These are phyloP conservation scores for Kodamaea kakaduensis DNA, from an alignment of 805 yeast species.

Conservation along the genomic window DNA sequence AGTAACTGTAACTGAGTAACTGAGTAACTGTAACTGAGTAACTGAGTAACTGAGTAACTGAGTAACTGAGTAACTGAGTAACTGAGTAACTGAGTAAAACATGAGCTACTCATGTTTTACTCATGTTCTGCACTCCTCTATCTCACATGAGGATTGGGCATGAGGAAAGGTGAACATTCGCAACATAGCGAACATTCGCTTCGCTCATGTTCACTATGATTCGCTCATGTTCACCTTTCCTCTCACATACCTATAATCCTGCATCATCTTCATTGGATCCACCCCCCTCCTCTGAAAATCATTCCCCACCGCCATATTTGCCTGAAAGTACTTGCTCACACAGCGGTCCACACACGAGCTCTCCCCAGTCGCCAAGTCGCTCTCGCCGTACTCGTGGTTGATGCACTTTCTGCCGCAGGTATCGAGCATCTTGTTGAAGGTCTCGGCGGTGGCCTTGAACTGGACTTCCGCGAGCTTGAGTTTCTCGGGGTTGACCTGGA, in stretches of 20 bases:
- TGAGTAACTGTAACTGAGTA: too few species aligned
- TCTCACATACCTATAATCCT: slow-evolving; percentile 33
- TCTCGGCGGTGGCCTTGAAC: slow-evolving; percentile 52
- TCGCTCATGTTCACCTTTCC: slow-evolving; percentile 1
- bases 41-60: too few species aligned
- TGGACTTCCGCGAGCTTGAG: slow-evolving; percentile 64
- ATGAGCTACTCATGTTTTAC: too few species aligned
- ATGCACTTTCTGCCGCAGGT: slow-evolving; percentile 76
- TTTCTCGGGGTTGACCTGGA: slow-evolving; percentile 56
- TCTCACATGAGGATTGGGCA: too few species aligned
- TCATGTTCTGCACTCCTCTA: too few species aligned
- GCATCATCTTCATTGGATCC: slow-evolving; percentile 43
- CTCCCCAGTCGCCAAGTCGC: slow-evolving; percentile 83
- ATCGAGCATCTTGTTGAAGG: slow-evolving; percentile 45
- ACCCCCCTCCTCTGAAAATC: slow-evolving; percentile 40
- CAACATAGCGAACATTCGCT: too few species aligned
- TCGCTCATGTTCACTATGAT: not conserved
- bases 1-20: too few species aligned
- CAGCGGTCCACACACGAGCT: slow-evolving; percentile 80
- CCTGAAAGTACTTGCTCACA: slow-evolving; percentile 74
- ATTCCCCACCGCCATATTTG: slow-evolving; percentile 62
- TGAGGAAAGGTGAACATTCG: too few species aligned
- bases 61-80: too few species aligned
- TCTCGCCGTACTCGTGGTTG: slow-evolving; percentile 79
- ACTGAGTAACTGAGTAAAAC: too few species aligned